Evolutionary conservation across 2,329 filamentous ascomycete genomes (phyloP).

Genomic region (Fusarium nanum): DNA sequence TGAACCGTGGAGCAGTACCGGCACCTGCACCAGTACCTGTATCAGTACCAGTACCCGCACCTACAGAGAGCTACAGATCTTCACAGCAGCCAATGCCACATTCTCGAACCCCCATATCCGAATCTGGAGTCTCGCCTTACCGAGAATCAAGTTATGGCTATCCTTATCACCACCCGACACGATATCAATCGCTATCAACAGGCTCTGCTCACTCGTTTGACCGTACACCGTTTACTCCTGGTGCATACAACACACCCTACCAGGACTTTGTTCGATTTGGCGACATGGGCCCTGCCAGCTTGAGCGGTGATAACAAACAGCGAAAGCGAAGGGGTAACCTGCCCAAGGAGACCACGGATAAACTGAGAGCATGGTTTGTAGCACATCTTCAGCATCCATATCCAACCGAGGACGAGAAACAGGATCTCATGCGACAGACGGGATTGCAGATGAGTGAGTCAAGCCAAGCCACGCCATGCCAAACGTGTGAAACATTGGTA

Average conservation of each 20-base stretch:
- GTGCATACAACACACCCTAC: slow-evolving; percentile 55
- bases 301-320: slow-evolving; percentile 61
- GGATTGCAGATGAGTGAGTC: slow-evolving; percentile 81
- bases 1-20: slow-evolving; percentile 50
- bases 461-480: not conserved
- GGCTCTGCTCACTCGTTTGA: slow-evolving; percentile 59
- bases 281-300: slow-evolving; percentile 54
- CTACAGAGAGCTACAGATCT: slow-evolving; percentile 53
- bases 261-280: slow-evolving; percentile 58
- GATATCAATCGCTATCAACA: slow-evolving; percentile 60
- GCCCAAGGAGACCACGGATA: slow-evolving; percentile 89
- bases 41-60: slow-evolving; percentile 48
- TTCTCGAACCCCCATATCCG: slow-evolving; percentile 47
- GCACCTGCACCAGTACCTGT: slow-evolving; percentile 45
- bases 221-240: slow-evolving; percentile 57
- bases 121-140: slow-evolving; percentile 50
- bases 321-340: slow-evolving; percentile 82
- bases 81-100: slow-evolving; percentile 42
- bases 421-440: slow-evolving; percentile 80
- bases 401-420: slow-evolving; percentile 88
- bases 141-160: slow-evolving; percentile 53
- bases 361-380: slow-evolving; percentile 82
- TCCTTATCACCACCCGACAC: slow-evolving; percentile 57
- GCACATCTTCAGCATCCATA: slow-evolving; percentile 85
- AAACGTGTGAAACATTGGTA: not conserved